These are phyloP conservation scores for Paragyromitra xinjiangensis DNA, from an alignment of 495 filamentous ascomycete genomes.

Conservation along the genomic window DNA sequence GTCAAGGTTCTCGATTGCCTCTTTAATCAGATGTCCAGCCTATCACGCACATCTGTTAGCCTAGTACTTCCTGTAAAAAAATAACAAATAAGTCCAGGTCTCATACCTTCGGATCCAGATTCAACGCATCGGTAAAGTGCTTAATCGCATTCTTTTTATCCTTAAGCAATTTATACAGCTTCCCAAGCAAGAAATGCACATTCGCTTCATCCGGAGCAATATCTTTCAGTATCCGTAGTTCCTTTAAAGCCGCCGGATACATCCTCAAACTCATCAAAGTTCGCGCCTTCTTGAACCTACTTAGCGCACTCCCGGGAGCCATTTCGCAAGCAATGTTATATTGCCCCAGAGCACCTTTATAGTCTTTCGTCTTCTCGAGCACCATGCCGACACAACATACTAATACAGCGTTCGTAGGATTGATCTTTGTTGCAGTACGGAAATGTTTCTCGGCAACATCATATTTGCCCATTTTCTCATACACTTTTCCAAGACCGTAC, in stretches of 20 bases:
- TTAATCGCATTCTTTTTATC: slow-evolving; percentile 84
- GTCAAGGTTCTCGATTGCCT: slow-evolving; percentile 87
- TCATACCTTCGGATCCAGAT: slow-evolving; percentile 94
- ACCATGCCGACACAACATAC: slow-evolving; percentile 90
- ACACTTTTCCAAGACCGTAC: slow-evolving; percentile 92
- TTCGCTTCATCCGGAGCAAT: slow-evolving; percentile 93
- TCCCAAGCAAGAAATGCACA: slow-evolving; percentile 91
- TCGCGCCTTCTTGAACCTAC: slow-evolving; percentile 90
- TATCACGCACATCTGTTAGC: slow-evolving; percentile 60
- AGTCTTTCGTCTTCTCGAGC: slow-evolving; percentile 84
- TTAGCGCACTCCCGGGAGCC: slow-evolving; percentile 79
- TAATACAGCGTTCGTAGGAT: slow-evolving; percentile 88
- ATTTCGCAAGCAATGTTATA: slow-evolving; percentile 82
- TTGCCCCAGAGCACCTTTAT: slow-evolving; percentile 75
- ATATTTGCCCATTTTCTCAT: slow-evolving; percentile 92
- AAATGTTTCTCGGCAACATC: slow-evolving; percentile 92
- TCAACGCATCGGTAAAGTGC: slow-evolving; percentile 92
- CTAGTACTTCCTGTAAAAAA: not conserved
- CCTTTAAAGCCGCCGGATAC: slow-evolving; percentile 69
- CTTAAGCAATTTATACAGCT: slow-evolving; percentile 79
- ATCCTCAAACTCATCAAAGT: slow-evolving; percentile 81
- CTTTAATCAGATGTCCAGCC: slow-evolving; percentile 91
- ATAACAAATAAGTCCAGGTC: slow-evolving; percentile 14
- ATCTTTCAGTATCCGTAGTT: slow-evolving; percentile 84
- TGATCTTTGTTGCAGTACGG: slow-evolving; percentile 81